These are phyloP conservation scores for Hemisphaericaspora xylofermentans DNA, from an alignment of 1,139 yeast species.

Conservation along the genomic window DNA sequence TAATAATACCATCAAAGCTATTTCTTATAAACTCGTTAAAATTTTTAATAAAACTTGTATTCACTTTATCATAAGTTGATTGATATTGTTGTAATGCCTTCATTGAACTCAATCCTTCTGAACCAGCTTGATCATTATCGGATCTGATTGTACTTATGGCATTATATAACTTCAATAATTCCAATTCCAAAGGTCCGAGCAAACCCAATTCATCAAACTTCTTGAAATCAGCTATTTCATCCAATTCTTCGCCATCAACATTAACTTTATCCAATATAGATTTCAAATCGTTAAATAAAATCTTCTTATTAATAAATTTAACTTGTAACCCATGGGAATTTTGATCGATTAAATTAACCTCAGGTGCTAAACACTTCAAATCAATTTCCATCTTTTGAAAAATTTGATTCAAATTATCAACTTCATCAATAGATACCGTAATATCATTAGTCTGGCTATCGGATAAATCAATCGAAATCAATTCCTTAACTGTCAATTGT, in stretches of 20 bases:
- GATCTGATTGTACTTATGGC: slow-evolving; percentile 65
- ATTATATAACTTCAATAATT: slow-evolving; percentile 57
- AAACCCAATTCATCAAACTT: slow-evolving; percentile 50
- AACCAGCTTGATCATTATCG: slow-evolving; percentile 33
- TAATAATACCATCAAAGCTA: slow-evolving; percentile 39
- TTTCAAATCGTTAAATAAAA: slow-evolving; percentile 66
- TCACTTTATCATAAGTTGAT: slow-evolving; percentile 57
- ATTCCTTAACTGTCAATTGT: slow-evolving; percentile 37
- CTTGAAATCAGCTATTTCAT: slow-evolving; percentile 45
- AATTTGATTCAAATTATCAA: slow-evolving; percentile 58
- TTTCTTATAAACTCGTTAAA: slow-evolving; percentile 46
- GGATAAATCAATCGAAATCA: slow-evolving; percentile 41
- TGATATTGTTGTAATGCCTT: slow-evolving; percentile 71
- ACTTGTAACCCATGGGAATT: slow-evolving; percentile 85
- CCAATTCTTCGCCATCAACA: slow-evolving; percentile 56
- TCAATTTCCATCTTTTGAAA: slow-evolving; percentile 46
- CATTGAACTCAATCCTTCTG: slow-evolving; percentile 64
- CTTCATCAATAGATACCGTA: slow-evolving; percentile 52
- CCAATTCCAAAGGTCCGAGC: slow-evolving; percentile 52
- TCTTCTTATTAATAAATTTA: slow-evolving; percentile 76
- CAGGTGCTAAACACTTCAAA: slow-evolving; percentile 52
- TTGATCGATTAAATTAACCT: slow-evolving; percentile 67
- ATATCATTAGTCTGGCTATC: slow-evolving; percentile 37
- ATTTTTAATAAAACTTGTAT: slow-evolving; percentile 50
- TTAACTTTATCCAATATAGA: slow-evolving; percentile 69